phyloP scores from a whole-genome alignment of 2,329 filamentous ascomycete genomes.

The Fusarium lyarnte region DNA sequence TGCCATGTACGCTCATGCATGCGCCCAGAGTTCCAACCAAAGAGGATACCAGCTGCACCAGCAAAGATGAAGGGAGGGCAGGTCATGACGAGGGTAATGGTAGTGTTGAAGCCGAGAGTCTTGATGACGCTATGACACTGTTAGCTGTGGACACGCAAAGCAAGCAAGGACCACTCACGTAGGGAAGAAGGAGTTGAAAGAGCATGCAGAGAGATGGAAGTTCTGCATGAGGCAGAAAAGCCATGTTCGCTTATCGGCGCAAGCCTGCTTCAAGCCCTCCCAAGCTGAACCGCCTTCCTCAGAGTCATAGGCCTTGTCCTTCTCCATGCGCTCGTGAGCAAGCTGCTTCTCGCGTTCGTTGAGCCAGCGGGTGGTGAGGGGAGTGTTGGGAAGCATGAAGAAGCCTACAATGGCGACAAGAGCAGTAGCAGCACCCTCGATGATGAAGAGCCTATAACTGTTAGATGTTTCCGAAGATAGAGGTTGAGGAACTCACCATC shows the following conservation, averaged over 20 bases:
- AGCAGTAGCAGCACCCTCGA: slow-evolving; percentile 64
- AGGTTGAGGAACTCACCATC: slow-evolving; percentile 54
- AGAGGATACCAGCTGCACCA: slow-evolving; percentile 56
- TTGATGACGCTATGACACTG: slow-evolving; percentile 52
- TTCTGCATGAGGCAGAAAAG: slow-evolving; percentile 65
- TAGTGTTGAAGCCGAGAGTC: slow-evolving; percentile 59
- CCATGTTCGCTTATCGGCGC: slow-evolving; percentile 61
- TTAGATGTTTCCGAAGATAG: background rate
- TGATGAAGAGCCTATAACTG: slow-evolving; percentile 45
- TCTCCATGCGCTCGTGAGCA: slow-evolving; percentile 58
- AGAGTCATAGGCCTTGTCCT: slow-evolving; percentile 61
- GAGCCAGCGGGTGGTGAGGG: slow-evolving; percentile 55
- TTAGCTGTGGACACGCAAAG: background rate
- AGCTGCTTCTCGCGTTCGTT: slow-evolving; percentile 59
- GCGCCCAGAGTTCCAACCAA: slow-evolving; percentile 60
- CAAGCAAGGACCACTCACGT: slow-evolving; percentile 36
- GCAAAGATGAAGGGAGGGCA: slow-evolving; percentile 63
- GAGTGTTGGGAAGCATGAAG: slow-evolving; percentile 51
- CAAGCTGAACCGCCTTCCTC: slow-evolving; percentile 51
- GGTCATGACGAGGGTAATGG: slow-evolving; percentile 61
- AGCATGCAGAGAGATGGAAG: slow-evolving; percentile 61
- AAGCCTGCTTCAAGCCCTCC: slow-evolving; percentile 60
- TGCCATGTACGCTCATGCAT: slow-evolving; percentile 61
- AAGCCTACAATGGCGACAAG: slow-evolving; percentile 45
- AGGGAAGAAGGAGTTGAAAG: slow-evolving; percentile 58